Percentiles rank a stretch among this genome's conserved stretches.
These are phyloP conservation scores for Meira nashicola DNA, from an alignment of 1,284 basidiomycete species.

Conservation along the genomic window DNA sequence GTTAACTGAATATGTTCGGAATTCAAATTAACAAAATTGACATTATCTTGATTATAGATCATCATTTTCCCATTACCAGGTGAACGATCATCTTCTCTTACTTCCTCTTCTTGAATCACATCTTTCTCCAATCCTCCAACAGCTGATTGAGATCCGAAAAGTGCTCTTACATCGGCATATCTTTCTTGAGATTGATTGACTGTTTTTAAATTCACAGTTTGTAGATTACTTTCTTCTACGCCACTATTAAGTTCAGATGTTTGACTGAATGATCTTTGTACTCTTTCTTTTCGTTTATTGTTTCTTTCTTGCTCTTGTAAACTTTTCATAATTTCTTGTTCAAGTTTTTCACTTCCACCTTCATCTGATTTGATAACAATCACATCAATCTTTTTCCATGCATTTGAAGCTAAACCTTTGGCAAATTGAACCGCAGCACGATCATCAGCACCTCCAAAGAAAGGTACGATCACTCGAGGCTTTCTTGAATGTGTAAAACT, in stretches of 20 bases:
- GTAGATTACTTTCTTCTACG: conserved; percentile 2
- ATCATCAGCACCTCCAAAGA: conserved; percentile 34
- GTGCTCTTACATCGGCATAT: conserved; percentile 22
- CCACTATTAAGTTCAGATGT: background rate
- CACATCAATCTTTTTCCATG: conserved; percentile 21
- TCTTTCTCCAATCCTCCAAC: background rate
- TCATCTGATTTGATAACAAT: conserved; percentile 7
- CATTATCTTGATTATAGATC: too few species aligned
- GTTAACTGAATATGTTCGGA: conserved; percentile 18
- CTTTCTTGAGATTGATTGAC: conserved; percentile 25
- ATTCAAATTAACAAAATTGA: conserved; percentile 6
- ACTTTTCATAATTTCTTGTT: background rate
- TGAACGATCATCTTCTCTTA: background rate
- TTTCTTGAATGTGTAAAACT: background rate
- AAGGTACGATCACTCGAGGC: conserved; percentile 22
- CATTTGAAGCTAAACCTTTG: conserved; percentile 15
- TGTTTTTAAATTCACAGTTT: conserved; percentile 23
- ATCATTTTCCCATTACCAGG: background rate
- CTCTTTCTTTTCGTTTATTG: background rate
- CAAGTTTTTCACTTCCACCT: background rate
- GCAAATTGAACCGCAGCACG: conserved; percentile 26
- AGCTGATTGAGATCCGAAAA: conserved; percentile 26
- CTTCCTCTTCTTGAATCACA: background rate
- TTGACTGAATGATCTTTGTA: conserved; percentile 12
- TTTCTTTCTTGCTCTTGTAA: background rate